Base-by-base conservation (phyloP, 2,329 filamentous ascomycete genomes). In the Dactylonectria macrodidyma region DNA sequence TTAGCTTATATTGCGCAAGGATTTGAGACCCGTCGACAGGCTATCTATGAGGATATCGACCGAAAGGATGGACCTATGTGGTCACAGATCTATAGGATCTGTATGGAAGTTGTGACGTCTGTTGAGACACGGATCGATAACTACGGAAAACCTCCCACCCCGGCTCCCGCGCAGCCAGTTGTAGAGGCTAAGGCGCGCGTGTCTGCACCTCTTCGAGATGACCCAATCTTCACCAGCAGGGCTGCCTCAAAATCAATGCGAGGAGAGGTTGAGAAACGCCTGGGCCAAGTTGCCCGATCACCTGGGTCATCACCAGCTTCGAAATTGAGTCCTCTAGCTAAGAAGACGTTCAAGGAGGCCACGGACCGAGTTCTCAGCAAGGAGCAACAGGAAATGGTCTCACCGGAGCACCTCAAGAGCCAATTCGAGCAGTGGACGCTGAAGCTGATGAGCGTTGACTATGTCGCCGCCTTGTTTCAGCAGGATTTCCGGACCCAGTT, bases 1-100 rank as follows among this genome's bases (percentile, higher is more conserved):
- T 85, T 98, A 33, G 90, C 90, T 34, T 87, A 93, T 63, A 97
- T 98, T 73, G 91, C 93, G 44, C 88, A 92, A 64, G 88, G 90
- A 61, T 95, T 93, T 70, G 87, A 91, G 16, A 87, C 90, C n/a
- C 90, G 95, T 38, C 89, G 95, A 59, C 93, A 92, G 79, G 89
- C 90, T 22, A 94, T 98, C 62, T 98, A 93, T 80, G 90, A 91
- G 65, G 95, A 98, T 73, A 93, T 97, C 68, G 94, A 97, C 73
- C 92, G 95, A 67, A 89, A 90, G 61, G 92, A 92, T 51, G 94
- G 92, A 0, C 88, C 93, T 1, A 91, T 93, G 72, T 97, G 94
- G 93, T 90, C 90, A 9, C 94, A 97, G 75, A 87, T 97, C 55
- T 90, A 91, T 68, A 83, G 85, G 19, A 83, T 91, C 7, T 95